phyloP scores from a whole-genome alignment of 2,329 filamentous ascomycete genomes.

The Westerdykella sp. region DNA sequence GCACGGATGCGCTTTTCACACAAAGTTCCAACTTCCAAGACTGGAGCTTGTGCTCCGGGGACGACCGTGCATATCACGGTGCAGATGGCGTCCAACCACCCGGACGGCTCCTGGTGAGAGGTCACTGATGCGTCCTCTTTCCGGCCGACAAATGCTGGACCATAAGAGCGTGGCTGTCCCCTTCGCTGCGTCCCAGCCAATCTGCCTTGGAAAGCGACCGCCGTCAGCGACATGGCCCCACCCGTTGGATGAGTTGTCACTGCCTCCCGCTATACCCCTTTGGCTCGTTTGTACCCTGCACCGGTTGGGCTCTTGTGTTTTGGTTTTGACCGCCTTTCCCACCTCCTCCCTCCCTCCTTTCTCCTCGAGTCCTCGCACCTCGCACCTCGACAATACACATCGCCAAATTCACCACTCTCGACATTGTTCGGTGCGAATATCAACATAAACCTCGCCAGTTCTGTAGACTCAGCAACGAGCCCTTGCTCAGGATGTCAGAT shows the following conservation, averaged over 20 bases:
- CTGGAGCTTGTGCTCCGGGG: constrained; percentile 10
- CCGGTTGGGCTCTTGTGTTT: constrained; percentile 26
- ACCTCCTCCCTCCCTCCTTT: constrained; percentile 17
- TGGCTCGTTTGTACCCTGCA: constrained; percentile 21
- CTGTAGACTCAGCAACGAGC: constrained; percentile 25
- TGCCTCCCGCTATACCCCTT: constrained; percentile 18
- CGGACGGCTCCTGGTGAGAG: constrained; percentile 14
- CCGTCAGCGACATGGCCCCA: constrained; percentile 28
- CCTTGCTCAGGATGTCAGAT: constrained; percentile 41
- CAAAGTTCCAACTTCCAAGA: constrained; percentile 13
- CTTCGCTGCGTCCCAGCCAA: constrained; percentile 22
- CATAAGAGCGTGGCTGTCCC: constrained; percentile 34
- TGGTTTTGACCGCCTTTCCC: constrained; percentile 16
- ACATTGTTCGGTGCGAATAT: constrained; percentile 14
- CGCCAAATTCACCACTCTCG: constrained; percentile 9
- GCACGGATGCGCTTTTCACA: constrained; percentile 17
- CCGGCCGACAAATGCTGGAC: constrained; percentile 14
- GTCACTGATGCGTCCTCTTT: constrained; percentile 3
- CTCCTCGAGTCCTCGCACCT: constrained; percentile 15
- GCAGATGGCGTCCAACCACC: constrained; percentile 12
- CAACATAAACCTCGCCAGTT: constrained; percentile 8
- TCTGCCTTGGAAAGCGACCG: constrained; percentile 26
- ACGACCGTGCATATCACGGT: constrained; percentile 20
- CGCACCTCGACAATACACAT: constrained; percentile 18
- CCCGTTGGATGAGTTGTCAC: constrained; percentile 35